Base-by-base conservation (phyloP, 2,329 filamentous ascomycete species). In the Pseudogymnoascus sp. region DNA sequence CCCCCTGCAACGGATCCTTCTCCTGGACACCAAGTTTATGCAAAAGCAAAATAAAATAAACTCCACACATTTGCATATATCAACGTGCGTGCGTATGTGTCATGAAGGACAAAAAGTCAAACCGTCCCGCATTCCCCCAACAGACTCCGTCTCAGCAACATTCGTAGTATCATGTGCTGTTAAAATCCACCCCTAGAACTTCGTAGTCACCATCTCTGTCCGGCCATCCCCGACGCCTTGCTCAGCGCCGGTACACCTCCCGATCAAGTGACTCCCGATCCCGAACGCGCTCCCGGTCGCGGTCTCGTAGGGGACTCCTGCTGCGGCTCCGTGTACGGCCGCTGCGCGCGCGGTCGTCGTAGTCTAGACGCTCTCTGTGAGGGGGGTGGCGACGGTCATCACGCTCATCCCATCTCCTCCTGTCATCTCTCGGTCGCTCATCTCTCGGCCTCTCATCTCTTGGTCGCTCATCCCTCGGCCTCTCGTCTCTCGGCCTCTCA, bases 321-420 rank as follows among this genome's bases (percentile, higher is more conserved):
- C 78, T 80, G 16, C 77, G 73, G 14, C 77, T 79, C 66, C 74
- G 72, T 63, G 77, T 77, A n/a, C 63, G 68, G 42, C 65, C 75
- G 9, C 70, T 72, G 34, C 66, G 70, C 34, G 67, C 69, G 36
- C 72, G 69, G 21, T 74, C 69, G 56, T 75, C 73, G 63, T 73
- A 70, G 28, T 73, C 74, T 14, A 74, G 68, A 36, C 73, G 70
- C 34, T 68, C 68, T 42, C 67, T 63, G 43, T 79, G 78, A 69
- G 78, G 72, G 16, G 77, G 75, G 56, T 75, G 73, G 49, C 73
- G 68, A 62, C 75, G 69, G 36, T 78, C 75, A 60, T 77, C 75
- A 53, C 75, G 68, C 60, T 75, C 73, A 61, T 75, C 71, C 64
- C 72, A 70, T 68, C 69, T 65, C 59, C 73, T 68, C 59, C 72